A percentile compares a stretch with the other conserved stretches of the same genome.
These are phyloP conservation scores for Citrus inodora DNA, from an alignment of 345 rosid genomes.

Conservation along the genomic window DNA sequence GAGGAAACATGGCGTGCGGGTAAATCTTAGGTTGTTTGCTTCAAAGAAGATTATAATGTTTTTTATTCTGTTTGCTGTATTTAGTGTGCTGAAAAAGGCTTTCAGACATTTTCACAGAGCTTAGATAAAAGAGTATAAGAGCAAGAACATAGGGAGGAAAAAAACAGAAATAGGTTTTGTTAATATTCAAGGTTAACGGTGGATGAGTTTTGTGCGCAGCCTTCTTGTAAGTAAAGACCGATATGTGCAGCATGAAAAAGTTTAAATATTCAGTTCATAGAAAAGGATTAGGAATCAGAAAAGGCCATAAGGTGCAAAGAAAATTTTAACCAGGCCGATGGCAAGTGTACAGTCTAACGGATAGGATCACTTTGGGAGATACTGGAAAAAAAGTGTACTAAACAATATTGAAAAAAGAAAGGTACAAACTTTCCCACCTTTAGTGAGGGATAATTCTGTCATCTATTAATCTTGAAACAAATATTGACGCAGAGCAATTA, in stretches of 20 bases:
- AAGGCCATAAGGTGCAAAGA: too few relatives aligned
- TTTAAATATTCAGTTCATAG: background rate
- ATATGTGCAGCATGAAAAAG: background rate
- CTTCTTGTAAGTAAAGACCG: background rate
- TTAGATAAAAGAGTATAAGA: slow-evolving; percentile 8
- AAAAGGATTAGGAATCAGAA: too few relatives aligned
- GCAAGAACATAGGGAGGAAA: background rate
- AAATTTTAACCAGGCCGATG: too few relatives aligned
- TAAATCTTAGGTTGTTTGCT: slow-evolving; percentile 76
- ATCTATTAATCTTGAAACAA: too few relatives aligned
- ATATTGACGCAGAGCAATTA: too few relatives aligned
- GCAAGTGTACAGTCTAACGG: too few relatives aligned
- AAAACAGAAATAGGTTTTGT: background rate
- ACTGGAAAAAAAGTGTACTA: too few relatives aligned
- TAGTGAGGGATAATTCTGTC: too few relatives aligned
- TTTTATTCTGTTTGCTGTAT: slow-evolving; percentile 38
- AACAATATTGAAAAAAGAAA: too few relatives aligned
- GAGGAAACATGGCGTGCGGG: slow-evolving; percentile 60
- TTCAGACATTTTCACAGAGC: slow-evolving; percentile 24
- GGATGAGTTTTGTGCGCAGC: background rate
- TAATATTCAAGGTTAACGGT: background rate
- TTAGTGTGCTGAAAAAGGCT: slow-evolving; percentile 43
- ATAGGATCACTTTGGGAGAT: too few relatives aligned
- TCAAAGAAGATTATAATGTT: slow-evolving; percentile 69
- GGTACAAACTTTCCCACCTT: too few relatives aligned